Evolutionary conservation across 2,329 filamentous ascomycete species (phyloP).

Genomic region (Diaporthe citri): DNA sequence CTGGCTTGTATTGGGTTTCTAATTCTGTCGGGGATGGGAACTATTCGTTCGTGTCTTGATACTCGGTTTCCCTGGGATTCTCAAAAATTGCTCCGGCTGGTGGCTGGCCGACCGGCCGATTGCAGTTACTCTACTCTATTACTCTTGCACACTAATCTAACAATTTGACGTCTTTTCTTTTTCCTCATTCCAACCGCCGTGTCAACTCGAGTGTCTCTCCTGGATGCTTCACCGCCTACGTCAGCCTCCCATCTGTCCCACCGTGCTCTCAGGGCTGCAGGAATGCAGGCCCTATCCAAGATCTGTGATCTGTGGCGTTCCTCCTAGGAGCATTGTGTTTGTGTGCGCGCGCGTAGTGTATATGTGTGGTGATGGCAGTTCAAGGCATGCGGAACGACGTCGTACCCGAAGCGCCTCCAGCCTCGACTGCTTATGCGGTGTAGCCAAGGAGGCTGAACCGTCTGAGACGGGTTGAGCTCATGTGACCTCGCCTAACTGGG

Average conservation of each 20-base stretch:
- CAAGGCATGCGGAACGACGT: conserved; percentile 31
- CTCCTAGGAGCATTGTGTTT: background rate
- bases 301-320: background rate
- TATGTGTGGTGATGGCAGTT: background rate
- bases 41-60: background rate
- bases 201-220: background rate
- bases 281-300: conserved; percentile 28
- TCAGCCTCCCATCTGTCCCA: background rate
- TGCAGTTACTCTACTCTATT: conserved; percentile 13
- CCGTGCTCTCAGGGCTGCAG: conserved; percentile 18
- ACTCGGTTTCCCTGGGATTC: background rate
- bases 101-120: conserved; percentile 5
- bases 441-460: conserved; percentile 38
- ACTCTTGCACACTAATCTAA: conserved; percentile 4
- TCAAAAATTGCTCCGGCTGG: conserved; percentile 18
- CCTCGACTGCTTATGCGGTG: conserved; percentile 32
- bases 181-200: background rate
- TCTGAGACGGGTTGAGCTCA: background rate
- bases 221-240: conserved; percentile 23
- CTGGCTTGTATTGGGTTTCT: conserved; percentile 7
- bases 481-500: conserved; percentile 29
- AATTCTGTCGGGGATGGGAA: background rate
- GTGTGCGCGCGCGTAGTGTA: background rate
- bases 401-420: conserved; percentile 22
- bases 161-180: background rate